Percentiles rank a stretch among this genome's conserved stretches.
Evolutionary conservation across 2,329 filamentous ascomycete genomes (phyloP).

Genomic region (Ophiognomonia clavigignenti-juglandacearum): DNA sequence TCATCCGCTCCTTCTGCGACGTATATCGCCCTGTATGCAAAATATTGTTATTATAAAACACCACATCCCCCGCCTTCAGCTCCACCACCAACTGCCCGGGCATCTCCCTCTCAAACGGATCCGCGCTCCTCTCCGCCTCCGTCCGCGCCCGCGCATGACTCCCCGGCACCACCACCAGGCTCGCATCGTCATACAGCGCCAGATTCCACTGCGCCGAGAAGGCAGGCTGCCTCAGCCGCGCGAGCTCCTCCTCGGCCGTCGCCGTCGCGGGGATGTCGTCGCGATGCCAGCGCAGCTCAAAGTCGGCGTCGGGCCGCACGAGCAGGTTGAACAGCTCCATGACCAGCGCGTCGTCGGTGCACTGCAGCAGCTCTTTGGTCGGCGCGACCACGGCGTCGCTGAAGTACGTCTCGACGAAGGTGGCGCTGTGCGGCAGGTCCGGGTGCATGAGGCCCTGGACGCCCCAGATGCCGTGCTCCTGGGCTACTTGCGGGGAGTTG

Average conservation of each 20-base stretch:
- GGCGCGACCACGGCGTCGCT: constrained; percentile 56
- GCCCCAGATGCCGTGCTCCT: constrained; percentile 67
- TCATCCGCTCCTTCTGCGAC: constrained; percentile 55
- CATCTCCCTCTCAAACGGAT: constrained; percentile 41
- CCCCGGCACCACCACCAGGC: constrained; percentile 71
- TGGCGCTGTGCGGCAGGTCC: constrained; percentile 22
- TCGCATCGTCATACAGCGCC: constrained; percentile 69
- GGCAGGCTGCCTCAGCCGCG: constrained; percentile 53
- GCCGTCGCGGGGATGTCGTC: constrained; percentile 73
- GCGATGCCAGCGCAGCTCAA: constrained; percentile 77
- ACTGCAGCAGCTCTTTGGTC: constrained; percentile 59
- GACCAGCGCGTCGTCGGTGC: constrained; percentile 59
- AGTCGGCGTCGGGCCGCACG: constrained; percentile 65
- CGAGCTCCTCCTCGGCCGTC: constrained; percentile 60
- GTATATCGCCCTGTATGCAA: constrained; percentile 64
- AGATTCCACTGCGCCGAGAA: constrained; percentile 87
- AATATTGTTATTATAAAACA: constrained; percentile 86
- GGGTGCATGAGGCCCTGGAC: constrained; percentile 18
- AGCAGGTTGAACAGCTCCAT: constrained; percentile 89
- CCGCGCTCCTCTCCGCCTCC: constrained; percentile 60
- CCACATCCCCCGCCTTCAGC: constrained; percentile 68
- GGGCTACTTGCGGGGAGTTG: constrained; percentile 23
- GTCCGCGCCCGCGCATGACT: constrained; percentile 70
- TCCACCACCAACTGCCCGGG: constrained; percentile 40
- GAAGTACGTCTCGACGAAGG: constrained; percentile 71